A percentile compares a stretch with the other conserved stretches of the same genome.
Conservation (phyloP, 306 rosid species). For the Cucumis melo region DNA sequence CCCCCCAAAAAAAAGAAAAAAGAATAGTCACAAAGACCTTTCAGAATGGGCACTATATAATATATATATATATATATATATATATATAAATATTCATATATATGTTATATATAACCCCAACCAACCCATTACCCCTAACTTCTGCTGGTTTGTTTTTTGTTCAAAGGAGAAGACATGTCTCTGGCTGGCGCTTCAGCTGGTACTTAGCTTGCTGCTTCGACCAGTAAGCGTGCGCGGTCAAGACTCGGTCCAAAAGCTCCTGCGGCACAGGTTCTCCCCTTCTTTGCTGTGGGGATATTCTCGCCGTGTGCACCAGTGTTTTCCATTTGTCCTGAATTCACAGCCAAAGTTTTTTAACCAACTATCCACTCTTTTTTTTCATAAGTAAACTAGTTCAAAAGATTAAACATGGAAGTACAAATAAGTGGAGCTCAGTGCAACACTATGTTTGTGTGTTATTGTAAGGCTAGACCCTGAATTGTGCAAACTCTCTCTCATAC, state of each 20-base stretch:
- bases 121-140: constrained; percentile 1
- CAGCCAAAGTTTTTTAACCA: neutral
- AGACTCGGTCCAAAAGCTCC: constrained; percentile 78
- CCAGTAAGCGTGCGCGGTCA: constrained; percentile 69
- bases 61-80: too few species aligned
- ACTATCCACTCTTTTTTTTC: neutral
- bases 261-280: constrained; percentile 95
- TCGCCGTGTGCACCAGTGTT: constrained; percentile 85
- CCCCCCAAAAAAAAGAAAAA: neutral
- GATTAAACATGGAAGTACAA: neutral
- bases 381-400: neutral
- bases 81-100: neutral
- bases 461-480: neutral
- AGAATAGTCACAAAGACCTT: neutral
- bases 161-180: constrained; percentile 31
- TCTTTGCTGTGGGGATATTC: constrained; percentile 83
- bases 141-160: neutral
- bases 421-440: neutral
- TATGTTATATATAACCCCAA: constrained; percentile 1
- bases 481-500: neutral
- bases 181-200: constrained; percentile 49
- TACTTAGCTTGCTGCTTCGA: constrained; percentile 69
- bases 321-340: constrained; percentile 80
- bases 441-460: neutral
- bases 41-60: neutral